Conservation (phyloP, 2,329 filamentous ascomycete genomes). For the Proliferodiscus dingleyae region DNA sequence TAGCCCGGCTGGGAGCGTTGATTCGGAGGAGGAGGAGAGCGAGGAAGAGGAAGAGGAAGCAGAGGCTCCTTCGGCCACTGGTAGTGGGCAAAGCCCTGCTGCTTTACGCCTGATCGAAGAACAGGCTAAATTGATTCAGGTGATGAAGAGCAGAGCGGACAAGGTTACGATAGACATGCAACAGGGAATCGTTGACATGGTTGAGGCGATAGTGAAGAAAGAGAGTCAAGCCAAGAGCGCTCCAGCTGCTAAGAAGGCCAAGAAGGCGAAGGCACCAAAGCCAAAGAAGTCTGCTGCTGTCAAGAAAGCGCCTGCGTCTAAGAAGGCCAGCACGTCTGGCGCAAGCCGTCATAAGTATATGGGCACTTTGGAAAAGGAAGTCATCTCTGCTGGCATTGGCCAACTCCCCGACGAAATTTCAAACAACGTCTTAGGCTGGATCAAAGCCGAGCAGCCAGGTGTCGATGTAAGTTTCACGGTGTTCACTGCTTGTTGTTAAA, state of each 20-base stretch:
- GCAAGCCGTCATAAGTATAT: constrained; percentile 41
- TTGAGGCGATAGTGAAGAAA: constrained; percentile 48
- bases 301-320: constrained; percentile 25
- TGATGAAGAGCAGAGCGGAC: constrained; percentile 48
- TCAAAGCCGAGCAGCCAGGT: constrained; percentile 75
- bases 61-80: constrained; percentile 36
- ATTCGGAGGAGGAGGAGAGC: constrained; percentile 65
- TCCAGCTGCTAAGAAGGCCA: constrained; percentile 36
- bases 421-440: constrained; percentile 78
- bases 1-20: constrained; percentile 61
- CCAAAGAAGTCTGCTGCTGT: constrained; percentile 33
- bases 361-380: constrained; percentile 79
- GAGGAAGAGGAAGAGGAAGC: constrained; percentile 56
- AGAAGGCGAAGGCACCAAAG: constrained; percentile 50
- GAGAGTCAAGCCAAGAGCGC: constrained; percentile 34
- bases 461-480: constrained; percentile 48
- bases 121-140: constrained; percentile 51
- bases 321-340: constrained; percentile 42
- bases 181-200: constrained; percentile 54
- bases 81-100: constrained; percentile 27
- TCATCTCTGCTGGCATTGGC: constrained; percentile 81
- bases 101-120: constrained; percentile 49
- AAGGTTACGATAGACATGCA: constrained; percentile 38
- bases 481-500: constrained; percentile 13
- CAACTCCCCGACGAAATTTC: constrained; percentile 75